These are phyloP conservation scores for Neurospora crassa DNA, from an alignment of 2,329 filamentous ascomycete genomes.

Conservation along the genomic window DNA sequence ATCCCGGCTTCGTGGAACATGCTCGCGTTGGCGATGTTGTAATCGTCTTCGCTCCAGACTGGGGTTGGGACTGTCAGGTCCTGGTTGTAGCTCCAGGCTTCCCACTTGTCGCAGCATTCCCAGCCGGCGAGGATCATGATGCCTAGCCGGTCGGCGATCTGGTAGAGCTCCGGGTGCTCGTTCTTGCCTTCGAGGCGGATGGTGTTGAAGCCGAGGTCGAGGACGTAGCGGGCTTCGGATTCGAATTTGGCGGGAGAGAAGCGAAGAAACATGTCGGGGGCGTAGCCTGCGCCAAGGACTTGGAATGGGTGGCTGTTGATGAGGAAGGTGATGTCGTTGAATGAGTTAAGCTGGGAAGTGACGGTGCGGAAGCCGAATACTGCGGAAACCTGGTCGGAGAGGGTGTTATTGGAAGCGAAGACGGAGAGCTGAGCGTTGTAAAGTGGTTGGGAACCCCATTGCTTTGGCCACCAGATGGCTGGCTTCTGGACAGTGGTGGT, in stretches of 20 bases:
- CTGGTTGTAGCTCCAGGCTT: conserved; percentile 51
- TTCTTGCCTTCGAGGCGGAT: conserved; percentile 55
- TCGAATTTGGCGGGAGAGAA: conserved; percentile 40
- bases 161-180: conserved; percentile 52
- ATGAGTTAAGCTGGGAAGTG: conserved; percentile 36
- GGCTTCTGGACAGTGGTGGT: conserved; percentile 31
- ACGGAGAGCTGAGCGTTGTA: conserved; percentile 23
- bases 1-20: conserved; percentile 52
- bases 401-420: conserved; percentile 13
- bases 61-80: conserved; percentile 31
- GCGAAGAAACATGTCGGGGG: conserved; percentile 51
- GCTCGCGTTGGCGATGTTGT: conserved; percentile 40
- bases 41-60: conserved; percentile 43
- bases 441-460: conserved; percentile 42
- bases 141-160: conserved; percentile 47
- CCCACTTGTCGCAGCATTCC: conserved; percentile 63
- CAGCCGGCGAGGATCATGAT: conserved; percentile 54
- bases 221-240: conserved; percentile 40
- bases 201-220: conserved; percentile 55
- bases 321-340: conserved; percentile 45
- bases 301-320: conserved; percentile 50
- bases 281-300: conserved; percentile 51
- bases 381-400: conserved; percentile 25
- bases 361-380: conserved; percentile 47
- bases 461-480: conserved; percentile 51